Percentiles rank a stretch among this genome's conserved stretches.
phyloP scores from a whole-genome alignment of 495 filamentous ascomycete genomes.

The Aspergillus steynii region DNA sequence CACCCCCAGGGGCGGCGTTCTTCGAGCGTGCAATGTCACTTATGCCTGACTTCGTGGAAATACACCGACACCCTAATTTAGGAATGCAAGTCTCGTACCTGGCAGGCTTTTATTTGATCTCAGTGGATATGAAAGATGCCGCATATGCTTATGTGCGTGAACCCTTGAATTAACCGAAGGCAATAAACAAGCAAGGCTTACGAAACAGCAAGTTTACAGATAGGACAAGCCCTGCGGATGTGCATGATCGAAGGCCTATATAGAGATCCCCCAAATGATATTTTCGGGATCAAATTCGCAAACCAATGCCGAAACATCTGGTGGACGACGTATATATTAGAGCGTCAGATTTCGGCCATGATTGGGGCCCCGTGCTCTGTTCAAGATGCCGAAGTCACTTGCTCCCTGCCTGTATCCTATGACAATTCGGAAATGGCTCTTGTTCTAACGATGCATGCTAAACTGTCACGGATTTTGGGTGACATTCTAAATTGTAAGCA shows the following conservation, averaged over 20 bases:
- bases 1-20: slow-evolving; percentile 1
- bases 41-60: slow-evolving; percentile 5
- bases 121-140: slow-evolving; percentile 6
- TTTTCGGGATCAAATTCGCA: slow-evolving; percentile 1
- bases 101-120: not conserved
- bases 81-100: slow-evolving; percentile 5
- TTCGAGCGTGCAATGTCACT: slow-evolving; percentile 9
- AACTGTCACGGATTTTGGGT: slow-evolving; percentile 2
- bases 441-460: slow-evolving; percentile 1
- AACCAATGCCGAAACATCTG: slow-evolving; percentile 7
- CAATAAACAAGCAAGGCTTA: not conserved
- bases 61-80: not conserved
- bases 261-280: not conserved
- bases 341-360: slow-evolving; percentile 4
- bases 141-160: slow-evolving; percentile 5
- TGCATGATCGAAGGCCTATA: slow-evolving; percentile 3
- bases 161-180: not conserved
- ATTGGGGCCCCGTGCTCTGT: slow-evolving; percentile 1
- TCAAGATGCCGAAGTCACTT: slow-evolving; percentile 2
- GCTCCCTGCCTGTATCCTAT: slow-evolving; percentile 2
- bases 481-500: not conserved
- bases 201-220: not conserved
- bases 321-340: slow-evolving; percentile 4
- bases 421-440: not conserved
- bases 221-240: not conserved